phyloP scores from a whole-genome alignment of 164 flowering plant species.

The Cinnamomum micranthum region DNA sequence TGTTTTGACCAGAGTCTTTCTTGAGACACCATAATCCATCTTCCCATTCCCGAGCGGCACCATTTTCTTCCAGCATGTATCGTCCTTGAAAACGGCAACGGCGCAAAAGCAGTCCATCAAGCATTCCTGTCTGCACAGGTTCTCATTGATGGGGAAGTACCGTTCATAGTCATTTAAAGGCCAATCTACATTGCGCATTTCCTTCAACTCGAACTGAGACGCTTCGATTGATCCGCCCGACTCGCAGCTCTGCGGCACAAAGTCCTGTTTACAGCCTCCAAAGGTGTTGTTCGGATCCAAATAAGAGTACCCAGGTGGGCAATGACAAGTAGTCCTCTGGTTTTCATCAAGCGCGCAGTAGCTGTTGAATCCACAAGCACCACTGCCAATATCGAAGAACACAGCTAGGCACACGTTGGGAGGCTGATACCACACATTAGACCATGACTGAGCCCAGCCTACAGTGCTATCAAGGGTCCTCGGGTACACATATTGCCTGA shows the following conservation, averaged over 20 bases:
- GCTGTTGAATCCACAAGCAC: constrained; percentile 48
- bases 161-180: background rate
- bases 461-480: constrained; percentile 8
- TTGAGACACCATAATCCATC: background rate
- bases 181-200: constrained; percentile 10
- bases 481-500: constrained; percentile 28
- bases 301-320: constrained; percentile 26
- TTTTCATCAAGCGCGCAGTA: constrained; percentile 29
- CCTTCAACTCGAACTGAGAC: background rate
- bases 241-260: background rate
- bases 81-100: constrained; percentile 6
- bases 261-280: constrained; percentile 5
- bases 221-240: background rate
- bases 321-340: constrained; percentile 28
- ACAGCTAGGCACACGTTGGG: constrained; percentile 7
- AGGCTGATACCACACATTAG: background rate
- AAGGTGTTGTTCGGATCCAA: constrained; percentile 3
- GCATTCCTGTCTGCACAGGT: constrained; percentile 11
- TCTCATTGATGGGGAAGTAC: background rate
- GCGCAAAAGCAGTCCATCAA: constrained; percentile 23
- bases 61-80: constrained; percentile 20
- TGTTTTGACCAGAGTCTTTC: constrained; percentile 18
- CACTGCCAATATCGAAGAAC: constrained; percentile 6
- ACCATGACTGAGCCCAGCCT: constrained; percentile 5
- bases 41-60: constrained; percentile 16